phyloP scores from a whole-genome alignment of 164 flowering plant genomes.

The Buxus sempervirens region DNA sequence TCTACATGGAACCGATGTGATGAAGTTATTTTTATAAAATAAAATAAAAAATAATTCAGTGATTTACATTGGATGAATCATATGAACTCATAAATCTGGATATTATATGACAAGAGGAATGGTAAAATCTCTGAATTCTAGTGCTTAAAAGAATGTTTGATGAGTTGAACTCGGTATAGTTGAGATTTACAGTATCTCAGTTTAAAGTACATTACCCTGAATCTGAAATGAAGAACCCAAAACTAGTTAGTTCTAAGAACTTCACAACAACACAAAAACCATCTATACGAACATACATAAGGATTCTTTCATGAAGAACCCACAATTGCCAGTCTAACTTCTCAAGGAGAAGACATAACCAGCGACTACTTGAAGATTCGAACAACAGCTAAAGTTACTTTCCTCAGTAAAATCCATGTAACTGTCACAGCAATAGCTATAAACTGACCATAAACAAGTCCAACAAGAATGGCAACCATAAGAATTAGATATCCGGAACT shows the following conservation, averaged over 20 bases:
- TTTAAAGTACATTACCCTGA: too few relatives aligned
- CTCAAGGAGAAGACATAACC: neutral
- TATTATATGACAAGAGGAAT: too few relatives aligned
- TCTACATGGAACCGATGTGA: too few relatives aligned
- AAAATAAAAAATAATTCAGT: too few relatives aligned
- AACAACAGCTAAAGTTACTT: conserved; percentile 8
- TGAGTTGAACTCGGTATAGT: too few relatives aligned
- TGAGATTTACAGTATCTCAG: too few relatives aligned
- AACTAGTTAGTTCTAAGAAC: neutral
- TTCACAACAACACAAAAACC: conserved; percentile 4
- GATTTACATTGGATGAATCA: too few relatives aligned
- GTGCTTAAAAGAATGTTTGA: too few relatives aligned
- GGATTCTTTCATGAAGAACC: conserved; percentile 1
- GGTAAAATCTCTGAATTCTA: too few relatives aligned
- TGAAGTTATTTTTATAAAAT: too few relatives aligned
- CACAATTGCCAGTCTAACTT: conserved; percentile 9
- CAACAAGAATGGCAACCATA: conserved; percentile 34
- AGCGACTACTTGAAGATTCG: neutral
- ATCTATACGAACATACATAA: conserved; percentile 4
- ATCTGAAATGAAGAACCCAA: too few relatives aligned
- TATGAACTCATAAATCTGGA: too few relatives aligned
- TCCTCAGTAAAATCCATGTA: conserved; percentile 29
- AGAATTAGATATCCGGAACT: conserved; percentile 27
- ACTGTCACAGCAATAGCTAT: conserved; percentile 35
- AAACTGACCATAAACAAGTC: conserved; percentile 50